Conservation (phyloP, 2,329 filamentous ascomycete genomes). For the Cryphonectria nitschkei region DNA sequence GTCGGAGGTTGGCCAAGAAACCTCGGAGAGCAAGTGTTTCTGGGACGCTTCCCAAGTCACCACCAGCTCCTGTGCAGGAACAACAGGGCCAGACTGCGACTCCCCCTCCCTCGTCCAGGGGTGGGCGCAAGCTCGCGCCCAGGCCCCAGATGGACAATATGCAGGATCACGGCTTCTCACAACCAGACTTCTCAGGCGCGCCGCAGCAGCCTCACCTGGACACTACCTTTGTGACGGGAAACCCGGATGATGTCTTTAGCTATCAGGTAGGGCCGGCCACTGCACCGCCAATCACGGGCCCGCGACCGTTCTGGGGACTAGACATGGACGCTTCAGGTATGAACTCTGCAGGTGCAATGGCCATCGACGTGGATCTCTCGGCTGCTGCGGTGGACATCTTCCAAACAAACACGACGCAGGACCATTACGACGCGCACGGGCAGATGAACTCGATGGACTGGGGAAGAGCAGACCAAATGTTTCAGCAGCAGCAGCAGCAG, state of each 20-base stretch:
- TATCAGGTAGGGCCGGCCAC: constrained; percentile 61
- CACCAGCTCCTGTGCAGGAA: constrained; percentile 37
- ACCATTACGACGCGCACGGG: constrained; percentile 41
- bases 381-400: constrained; percentile 50
- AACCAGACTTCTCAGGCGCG: constrained; percentile 55
- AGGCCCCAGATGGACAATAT: constrained; percentile 52
- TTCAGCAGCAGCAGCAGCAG: constrained; percentile 49
- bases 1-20: constrained; percentile 48
- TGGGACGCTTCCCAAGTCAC: constrained; percentile 39
- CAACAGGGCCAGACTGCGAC: constrained; percentile 52
- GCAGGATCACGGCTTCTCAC: constrained; percentile 60
- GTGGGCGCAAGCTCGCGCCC: constrained; percentile 57
- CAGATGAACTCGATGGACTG: constrained; percentile 60
- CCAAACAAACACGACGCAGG: constrained; percentile 37
- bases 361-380: constrained; percentile 47
- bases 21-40: constrained; percentile 43
- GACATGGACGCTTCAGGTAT: constrained; percentile 63
- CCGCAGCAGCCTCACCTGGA: constrained; percentile 54
- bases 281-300: constrained; percentile 48
- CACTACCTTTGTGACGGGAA: constrained; percentile 44
- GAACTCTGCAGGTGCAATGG: constrained; percentile 34
- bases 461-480: constrained; percentile 58
- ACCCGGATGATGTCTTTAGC: constrained; percentile 59
- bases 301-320: constrained; percentile 62
- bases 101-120: constrained; percentile 63